Conservation (phyloP, 1,284 basidiomycete genomes). For the Moniliella sp. region DNA sequence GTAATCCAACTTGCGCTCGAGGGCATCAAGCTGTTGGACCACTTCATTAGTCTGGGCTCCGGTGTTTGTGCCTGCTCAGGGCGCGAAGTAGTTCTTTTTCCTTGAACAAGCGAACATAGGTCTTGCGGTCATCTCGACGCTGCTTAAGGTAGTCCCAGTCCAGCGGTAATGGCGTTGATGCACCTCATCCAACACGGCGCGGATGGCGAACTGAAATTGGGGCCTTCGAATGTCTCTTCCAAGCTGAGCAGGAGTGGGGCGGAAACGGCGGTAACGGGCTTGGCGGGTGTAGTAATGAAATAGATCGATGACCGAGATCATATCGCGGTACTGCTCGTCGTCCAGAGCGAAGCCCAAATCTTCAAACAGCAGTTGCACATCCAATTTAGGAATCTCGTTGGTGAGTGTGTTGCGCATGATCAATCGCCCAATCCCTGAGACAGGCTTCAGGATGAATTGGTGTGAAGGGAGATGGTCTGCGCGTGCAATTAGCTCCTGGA, state of each 20-base stretch:
- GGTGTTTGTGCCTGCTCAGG: constrained; percentile 11
- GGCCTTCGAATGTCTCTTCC: constrained; percentile 47
- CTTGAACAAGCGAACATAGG: constrained; percentile 71
- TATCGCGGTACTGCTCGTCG: constrained; percentile 82
- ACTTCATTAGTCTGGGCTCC: constrained; percentile 13
- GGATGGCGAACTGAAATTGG: constrained; percentile 55
- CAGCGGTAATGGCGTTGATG: constrained; percentile 64
- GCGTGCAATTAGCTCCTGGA: constrained; percentile 46
- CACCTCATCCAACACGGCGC: constrained; percentile 63
- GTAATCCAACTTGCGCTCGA: constrained; percentile 69
- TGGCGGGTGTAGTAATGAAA: constrained; percentile 87
- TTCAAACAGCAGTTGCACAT: constrained; percentile 71
- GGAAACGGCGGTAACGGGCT: constrained; percentile 47
- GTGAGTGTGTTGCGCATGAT: constrained; percentile 53
- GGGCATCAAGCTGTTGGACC: constrained; percentile 39
- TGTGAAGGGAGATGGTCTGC: constrained; percentile 38
- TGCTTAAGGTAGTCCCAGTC: constrained; percentile 79
- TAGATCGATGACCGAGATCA: constrained; percentile 78
- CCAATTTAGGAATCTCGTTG: constrained; percentile 53
- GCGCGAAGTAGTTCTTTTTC: constrained; percentile 40
- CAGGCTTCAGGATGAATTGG: constrained; percentile 86
- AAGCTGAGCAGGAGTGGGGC: constrained; percentile 47
- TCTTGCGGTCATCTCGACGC: constrained; percentile 59
- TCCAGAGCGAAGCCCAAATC: constrained; percentile 84
- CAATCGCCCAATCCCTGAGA: constrained; percentile 76